Conservation (phyloP, 2,329 filamentous ascomycete genomes). For the Lasiodiplodia sp. region DNA sequence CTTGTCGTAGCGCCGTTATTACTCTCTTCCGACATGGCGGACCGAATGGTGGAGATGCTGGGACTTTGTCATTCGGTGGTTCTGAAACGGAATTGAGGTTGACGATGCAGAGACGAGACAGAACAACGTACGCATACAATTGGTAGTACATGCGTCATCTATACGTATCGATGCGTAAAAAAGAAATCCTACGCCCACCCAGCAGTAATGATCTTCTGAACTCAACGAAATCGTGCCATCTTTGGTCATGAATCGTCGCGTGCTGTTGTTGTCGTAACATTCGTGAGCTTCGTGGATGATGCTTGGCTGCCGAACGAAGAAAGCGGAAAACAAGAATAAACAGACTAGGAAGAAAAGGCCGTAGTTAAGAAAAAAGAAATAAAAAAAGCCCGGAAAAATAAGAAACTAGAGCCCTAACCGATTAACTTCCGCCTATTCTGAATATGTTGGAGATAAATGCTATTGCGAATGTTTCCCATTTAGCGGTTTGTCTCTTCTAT, state of each 20-base stretch:
- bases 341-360: not conserved
- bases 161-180: too few species aligned
- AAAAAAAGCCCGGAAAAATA: not conserved
- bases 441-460: too few species aligned
- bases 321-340: not conserved
- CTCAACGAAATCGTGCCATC: constrained; percentile 11
- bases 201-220: not conserved
- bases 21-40: too few species aligned
- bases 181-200: constrained; percentile 6
- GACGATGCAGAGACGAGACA: too few species aligned
- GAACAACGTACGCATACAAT: too few species aligned
- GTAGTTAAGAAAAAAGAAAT: not conserved
- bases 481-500: too few species aligned
- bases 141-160: too few species aligned
- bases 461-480: too few species aligned
- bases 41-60: too few species aligned
- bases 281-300: constrained; percentile 27
- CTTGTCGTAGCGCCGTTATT: too few species aligned
- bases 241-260: constrained; percentile 26
- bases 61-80: too few species aligned
- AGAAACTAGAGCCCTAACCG: constrained; percentile 16
- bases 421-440: constrained; percentile 5
- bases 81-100: too few species aligned
- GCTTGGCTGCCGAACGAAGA: constrained; percentile 12
- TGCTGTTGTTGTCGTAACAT: constrained; percentile 27